Conservation (phyloP, 2,329 filamentous ascomycete genomes). For the Alternaria angustiovoidea region DNA sequence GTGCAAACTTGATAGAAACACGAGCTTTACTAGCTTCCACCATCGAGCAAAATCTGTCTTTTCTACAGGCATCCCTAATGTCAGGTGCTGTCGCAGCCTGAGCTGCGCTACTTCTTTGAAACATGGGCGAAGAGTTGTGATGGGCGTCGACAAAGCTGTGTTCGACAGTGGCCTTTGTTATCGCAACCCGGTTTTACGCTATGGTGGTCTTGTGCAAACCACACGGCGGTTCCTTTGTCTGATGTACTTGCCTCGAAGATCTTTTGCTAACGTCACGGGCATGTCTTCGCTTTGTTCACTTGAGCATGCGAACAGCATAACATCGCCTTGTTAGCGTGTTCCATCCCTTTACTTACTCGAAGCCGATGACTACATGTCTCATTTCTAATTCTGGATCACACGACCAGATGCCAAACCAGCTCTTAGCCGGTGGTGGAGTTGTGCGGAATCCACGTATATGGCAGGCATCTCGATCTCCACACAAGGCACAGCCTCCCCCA, state of each 20-base stretch:
- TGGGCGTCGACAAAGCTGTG: conserved; percentile 5
- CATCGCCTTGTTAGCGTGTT: background rate
- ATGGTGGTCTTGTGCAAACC: background rate
- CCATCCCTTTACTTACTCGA: background rate
- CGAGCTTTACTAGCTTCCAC: background rate
- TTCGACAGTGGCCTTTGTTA: conserved; percentile 11
- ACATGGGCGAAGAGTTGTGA: background rate
- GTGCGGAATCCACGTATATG: background rate
- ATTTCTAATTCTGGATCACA: background rate
- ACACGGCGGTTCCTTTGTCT: conserved; percentile 9
- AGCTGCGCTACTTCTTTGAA: conserved; percentile 8
- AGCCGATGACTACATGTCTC: background rate
- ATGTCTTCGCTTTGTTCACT: conserved; percentile 4
- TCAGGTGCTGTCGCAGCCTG: background rate
- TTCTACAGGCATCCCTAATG: background rate
- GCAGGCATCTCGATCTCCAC: background rate
- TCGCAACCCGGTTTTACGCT: background rate
- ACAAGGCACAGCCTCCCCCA: conserved; percentile 5
- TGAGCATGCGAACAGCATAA: background rate
- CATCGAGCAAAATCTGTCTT: background rate
- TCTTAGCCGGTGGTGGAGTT: background rate
- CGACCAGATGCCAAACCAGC: background rate
- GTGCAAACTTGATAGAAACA: background rate
- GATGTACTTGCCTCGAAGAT: background rate
- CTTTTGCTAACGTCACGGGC: background rate